Base-by-base conservation (phyloP, 768 basidiomycete genomes). In the Candolleomyces efflorescens region DNA sequence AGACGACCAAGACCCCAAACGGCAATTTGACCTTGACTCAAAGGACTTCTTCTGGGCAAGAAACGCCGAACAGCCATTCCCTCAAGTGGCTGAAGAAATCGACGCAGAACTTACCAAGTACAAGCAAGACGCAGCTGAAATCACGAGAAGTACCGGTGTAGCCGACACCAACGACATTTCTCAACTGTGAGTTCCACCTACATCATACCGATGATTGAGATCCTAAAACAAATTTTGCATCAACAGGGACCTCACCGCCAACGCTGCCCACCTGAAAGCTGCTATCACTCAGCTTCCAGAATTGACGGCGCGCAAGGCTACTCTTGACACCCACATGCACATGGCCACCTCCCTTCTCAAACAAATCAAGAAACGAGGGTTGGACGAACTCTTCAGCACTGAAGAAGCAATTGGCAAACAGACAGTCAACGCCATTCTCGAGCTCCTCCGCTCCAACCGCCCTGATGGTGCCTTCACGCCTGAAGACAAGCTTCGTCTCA, bases 1-100 rank as follows among this genome's bases (percentile, higher is more conserved):
- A 53, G 81, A 88, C 54, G 81, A 82, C 61, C 68, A 72, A 61
- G 83, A 88, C 73, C 89, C 93, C 74, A 72, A 82, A 53, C 87
- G 92, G 0, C 27, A 36, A 20, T 98, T 98, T 64, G 97, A 99
- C 72, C 85, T 99, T 36, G 97, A 98, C 72, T 87, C 92, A 20
- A 98, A 96, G 67, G 97, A 99, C 71, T 99, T 97, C 74, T 99
- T 99, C 78, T 99, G 97, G 97, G 89, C 87, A 2, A 93, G 91
- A 69, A 97, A 98, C 66, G 93, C 95, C 0, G 87, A 92, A 7
- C 92, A 90, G 59, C 96, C 96, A 4, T 99, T 99, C 80, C 97
- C 97, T 39, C 92, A 97, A 63, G 97, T 99, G 3, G 96, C 97
- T 2, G 97, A 97, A 68, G 96, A 98, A 62, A 98, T 99, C 53